Evolutionary conservation across 2,329 filamentous ascomycete genomes (phyloP).

Genomic region (Mollisiaceae sp.): DNA sequence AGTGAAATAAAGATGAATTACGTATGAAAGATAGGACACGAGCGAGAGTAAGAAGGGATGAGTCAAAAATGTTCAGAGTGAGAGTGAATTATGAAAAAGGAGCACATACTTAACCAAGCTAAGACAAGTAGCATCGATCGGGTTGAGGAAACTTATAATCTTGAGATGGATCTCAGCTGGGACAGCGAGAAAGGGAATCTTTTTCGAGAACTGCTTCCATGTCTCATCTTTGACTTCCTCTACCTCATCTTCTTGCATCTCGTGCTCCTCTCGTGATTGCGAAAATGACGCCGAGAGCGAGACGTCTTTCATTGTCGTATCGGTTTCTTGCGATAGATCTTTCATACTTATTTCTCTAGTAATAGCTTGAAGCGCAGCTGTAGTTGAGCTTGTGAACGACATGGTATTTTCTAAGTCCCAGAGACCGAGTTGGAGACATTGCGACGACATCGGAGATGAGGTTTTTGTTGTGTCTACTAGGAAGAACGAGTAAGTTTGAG

Average conservation of each 20-base stretch:
- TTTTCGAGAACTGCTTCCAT: constrained; percentile 13
- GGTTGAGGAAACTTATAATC: constrained; percentile 32
- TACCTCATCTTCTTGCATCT: constrained; percentile 5
- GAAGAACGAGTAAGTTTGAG: not conserved
- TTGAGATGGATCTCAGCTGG: constrained; percentile 31
- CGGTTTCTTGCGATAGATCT: not conserved
- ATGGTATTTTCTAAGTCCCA: not conserved
- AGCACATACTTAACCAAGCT: constrained; percentile 31
- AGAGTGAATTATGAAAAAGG: not conserved
- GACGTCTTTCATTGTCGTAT: not conserved
- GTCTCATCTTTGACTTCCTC: constrained; percentile 12
- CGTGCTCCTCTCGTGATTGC: constrained; percentile 1
- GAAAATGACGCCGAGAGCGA: not conserved
- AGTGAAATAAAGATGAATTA: not conserved
- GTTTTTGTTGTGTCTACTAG: not conserved
- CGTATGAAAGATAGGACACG: not conserved
- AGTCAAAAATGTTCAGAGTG: constrained; percentile 21
- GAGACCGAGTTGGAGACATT: constrained; percentile 1
- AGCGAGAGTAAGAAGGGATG: constrained; percentile 3
- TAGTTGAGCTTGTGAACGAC: not conserved
- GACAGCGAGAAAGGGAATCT: constrained; percentile 22
- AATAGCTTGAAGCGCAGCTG: constrained; percentile 5
- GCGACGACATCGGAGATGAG: not conserved
- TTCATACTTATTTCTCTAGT: constrained; percentile 5
- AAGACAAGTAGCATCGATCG: constrained; percentile 32